Percentiles rank a stretch among this genome's conserved stretches.
Evolutionary conservation across 2,329 filamentous ascomycete species (phyloP).

Genomic region (Rhynchosporium secalis): DNA sequence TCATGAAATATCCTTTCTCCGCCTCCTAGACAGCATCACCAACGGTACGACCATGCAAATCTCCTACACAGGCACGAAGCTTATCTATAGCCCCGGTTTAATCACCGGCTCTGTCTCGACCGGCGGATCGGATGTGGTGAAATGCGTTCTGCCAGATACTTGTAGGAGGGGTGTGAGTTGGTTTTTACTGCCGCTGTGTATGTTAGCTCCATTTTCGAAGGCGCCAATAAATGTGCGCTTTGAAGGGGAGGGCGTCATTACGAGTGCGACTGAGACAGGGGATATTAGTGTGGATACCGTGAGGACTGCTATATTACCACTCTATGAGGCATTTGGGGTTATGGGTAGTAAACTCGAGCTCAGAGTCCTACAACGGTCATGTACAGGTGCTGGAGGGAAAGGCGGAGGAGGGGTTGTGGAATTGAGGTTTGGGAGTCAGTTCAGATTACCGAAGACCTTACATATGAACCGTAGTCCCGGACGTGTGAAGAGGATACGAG

Average conservation of each 20-base stretch:
- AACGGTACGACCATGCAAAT: conserved; percentile 96
- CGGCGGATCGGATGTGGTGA: conserved; percentile 69
- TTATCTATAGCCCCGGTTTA: conserved; percentile 88
- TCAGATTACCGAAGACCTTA: conserved; percentile 89
- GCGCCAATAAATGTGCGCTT: conserved; percentile 87
- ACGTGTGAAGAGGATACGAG: conserved; percentile 82
- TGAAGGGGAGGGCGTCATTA: conserved; percentile 89
- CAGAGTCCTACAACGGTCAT: conserved; percentile 76
- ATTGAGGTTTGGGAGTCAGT: conserved; percentile 87
- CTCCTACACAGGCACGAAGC: conserved; percentile 90
- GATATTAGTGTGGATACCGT: conserved; percentile 93
- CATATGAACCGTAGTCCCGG: conserved; percentile 82
- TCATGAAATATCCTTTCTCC: conserved; percentile 93
- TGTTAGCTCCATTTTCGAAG: conserved; percentile 92
- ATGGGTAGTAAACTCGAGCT: conserved; percentile 77
- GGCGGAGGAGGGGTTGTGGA: conserved; percentile 93
- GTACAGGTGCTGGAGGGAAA: conserved; percentile 69
- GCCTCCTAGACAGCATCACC: conserved; percentile 89
- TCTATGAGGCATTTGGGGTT: conserved; percentile 90
- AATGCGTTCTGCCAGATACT: conserved; percentile 74
- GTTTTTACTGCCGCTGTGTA: conserved; percentile 84
- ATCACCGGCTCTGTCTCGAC: conserved; percentile 83
- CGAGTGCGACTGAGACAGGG: conserved; percentile 76
- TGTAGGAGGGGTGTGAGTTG: conserved; percentile 84
- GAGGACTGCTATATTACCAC: conserved; percentile 84